Conservation (phyloP, 2,329 filamentous ascomycete genomes). For the Tolypocladium guangdongense region DNA sequence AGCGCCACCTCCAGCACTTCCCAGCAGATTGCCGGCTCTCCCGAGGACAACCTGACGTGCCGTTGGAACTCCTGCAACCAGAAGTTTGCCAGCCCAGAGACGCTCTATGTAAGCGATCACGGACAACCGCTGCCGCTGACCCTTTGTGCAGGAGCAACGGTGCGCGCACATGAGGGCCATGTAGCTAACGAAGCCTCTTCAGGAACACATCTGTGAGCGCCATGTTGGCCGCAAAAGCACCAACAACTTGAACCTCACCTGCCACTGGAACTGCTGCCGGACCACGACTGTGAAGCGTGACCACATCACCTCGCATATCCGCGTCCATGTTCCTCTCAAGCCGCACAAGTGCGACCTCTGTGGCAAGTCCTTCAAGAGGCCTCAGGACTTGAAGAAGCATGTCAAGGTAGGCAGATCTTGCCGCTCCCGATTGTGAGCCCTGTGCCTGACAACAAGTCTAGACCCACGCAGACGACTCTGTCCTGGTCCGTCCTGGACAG, state of each 20-base stretch:
- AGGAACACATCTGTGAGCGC: slow-evolving; percentile 97
- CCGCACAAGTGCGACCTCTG: slow-evolving; percentile 99
- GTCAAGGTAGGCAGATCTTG: slow-evolving; percentile 55
- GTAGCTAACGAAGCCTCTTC: neutral
- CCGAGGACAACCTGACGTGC: slow-evolving; percentile 46
- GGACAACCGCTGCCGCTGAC: neutral
- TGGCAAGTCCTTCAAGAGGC: slow-evolving; percentile 97
- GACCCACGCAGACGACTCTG: slow-evolving; percentile 93
- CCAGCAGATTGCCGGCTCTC: slow-evolving; percentile 22
- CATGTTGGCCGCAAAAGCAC: slow-evolving; percentile 98
- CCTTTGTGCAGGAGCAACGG: neutral
- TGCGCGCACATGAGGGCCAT: neutral
- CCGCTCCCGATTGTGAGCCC: neutral
- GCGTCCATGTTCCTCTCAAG: slow-evolving; percentile 96
- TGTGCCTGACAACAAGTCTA: slow-evolving; percentile 9
- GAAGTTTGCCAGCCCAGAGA: slow-evolving; percentile 46
- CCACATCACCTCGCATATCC: slow-evolving; percentile 97
- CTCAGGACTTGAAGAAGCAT: slow-evolving; percentile 98
- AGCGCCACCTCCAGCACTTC: slow-evolving; percentile 36
- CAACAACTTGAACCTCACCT: slow-evolving; percentile 95
- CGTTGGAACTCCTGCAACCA: slow-evolving; percentile 50
- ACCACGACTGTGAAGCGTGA: slow-evolving; percentile 98
- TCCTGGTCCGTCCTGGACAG: slow-evolving; percentile 45
- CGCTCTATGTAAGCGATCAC: slow-evolving; percentile 42
- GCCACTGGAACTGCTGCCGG: slow-evolving; percentile 91